Conservation (phyloP, 202 grass and related monocot species). For the Tripidium arundinaceum region DNA sequence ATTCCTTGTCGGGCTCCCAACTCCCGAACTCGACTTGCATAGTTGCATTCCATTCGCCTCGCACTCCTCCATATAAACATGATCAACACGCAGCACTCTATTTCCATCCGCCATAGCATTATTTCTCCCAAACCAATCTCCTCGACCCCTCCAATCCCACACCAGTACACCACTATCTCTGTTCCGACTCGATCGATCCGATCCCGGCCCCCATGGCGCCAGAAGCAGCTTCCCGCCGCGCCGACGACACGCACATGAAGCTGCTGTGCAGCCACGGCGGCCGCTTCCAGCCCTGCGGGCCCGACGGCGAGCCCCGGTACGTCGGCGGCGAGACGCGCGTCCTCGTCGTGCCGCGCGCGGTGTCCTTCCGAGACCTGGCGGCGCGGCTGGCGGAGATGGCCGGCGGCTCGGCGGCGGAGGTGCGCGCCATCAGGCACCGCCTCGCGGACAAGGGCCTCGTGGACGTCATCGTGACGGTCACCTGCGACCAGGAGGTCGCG, state of each 20-base stretch:
- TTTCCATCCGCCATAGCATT: neutral
- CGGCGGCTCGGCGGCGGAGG: neutral
- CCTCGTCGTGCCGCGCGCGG: slow-evolving; percentile 45
- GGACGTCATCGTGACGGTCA: slow-evolving; percentile 46
- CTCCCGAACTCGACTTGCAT: neutral
- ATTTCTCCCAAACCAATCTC: neutral
- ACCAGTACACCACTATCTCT: neutral
- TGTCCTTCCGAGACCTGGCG: slow-evolving; percentile 50
- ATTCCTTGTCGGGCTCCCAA: neutral
- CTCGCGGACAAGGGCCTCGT: slow-evolving; percentile 49
- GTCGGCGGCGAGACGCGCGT: slow-evolving; percentile 68
- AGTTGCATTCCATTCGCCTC: neutral
- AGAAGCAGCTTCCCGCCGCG: neutral
- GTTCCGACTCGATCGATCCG: neutral
- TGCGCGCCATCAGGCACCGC: slow-evolving; percentile 42
- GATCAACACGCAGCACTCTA: neutral
- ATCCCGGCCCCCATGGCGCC: neutral
- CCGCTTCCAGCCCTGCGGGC: slow-evolving; percentile 35
- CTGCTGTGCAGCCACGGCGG: slow-evolving; percentile 77
- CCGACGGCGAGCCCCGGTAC: slow-evolving; percentile 48
- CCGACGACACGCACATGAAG: slow-evolving; percentile 25
- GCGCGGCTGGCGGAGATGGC: slow-evolving; percentile 38
- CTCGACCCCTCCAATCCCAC: neutral
- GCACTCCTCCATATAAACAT: neutral
- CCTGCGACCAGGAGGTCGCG: slow-evolving; percentile 64